These are phyloP conservation scores for Mycosarcoma mackinlayi DNA, from an alignment of 1,284 basidiomycete species.

Conservation along the genomic window DNA sequence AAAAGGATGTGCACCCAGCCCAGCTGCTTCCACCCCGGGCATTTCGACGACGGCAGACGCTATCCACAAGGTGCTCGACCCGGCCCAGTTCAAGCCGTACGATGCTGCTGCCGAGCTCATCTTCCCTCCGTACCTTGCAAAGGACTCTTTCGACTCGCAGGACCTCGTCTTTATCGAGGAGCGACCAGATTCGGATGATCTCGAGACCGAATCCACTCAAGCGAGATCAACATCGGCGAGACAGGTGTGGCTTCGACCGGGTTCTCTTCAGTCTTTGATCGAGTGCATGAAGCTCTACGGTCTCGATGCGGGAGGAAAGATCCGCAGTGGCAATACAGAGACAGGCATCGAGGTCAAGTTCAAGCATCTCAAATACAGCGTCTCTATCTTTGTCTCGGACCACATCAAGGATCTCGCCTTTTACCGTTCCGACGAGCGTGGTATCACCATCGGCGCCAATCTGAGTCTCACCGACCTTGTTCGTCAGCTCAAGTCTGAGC, in stretches of 20 bases:
- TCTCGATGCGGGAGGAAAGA: conserved; percentile 45
- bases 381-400: conserved; percentile 65
- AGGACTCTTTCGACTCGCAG: conserved; percentile 53
- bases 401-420: conserved; percentile 52
- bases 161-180: conserved; percentile 58
- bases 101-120: conserved; percentile 66
- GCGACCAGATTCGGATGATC: conserved; percentile 28
- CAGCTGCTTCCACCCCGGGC: conserved; percentile 7
- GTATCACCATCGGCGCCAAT: conserved; percentile 64
- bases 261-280: conserved; percentile 52
- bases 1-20: conserved; percentile 26
- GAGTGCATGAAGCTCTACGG: conserved; percentile 46
- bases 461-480: conserved; percentile 56
- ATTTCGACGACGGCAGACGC: conserved; percentile 43
- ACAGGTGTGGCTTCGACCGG: conserved; percentile 59
- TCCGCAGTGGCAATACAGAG: conserved; percentile 61
- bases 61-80: conserved; percentile 39
- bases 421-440: conserved; percentile 38
- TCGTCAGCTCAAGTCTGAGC: conserved; percentile 44
- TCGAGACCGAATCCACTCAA: conserved; percentile 19
- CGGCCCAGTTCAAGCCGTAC: conserved; percentile 58
- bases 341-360: conserved; percentile 64
- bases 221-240: conserved; percentile 15
- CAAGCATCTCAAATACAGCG: conserved; percentile 55
- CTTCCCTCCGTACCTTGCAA: conserved; percentile 66